Evolutionary conservation across 345 rosid genomes (phyloP).

Genomic region (Linum usitatissimum): DNA sequence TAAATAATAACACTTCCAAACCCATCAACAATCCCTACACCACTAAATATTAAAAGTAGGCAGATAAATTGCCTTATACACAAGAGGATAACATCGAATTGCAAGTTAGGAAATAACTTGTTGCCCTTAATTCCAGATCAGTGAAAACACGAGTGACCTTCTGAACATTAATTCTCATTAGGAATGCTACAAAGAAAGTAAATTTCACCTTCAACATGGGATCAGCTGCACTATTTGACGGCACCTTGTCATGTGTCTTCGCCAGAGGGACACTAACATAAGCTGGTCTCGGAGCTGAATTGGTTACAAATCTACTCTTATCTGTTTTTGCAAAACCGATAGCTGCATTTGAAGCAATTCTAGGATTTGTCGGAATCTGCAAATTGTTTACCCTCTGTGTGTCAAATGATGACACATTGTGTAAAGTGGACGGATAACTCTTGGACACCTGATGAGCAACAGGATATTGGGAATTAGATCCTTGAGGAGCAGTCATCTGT

Average conservation of each 20-base stretch:
- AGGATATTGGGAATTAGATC: slow-evolving; percentile 41
- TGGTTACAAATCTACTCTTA: slow-evolving; percentile 39
- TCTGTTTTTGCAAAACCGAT: slow-evolving; percentile 55
- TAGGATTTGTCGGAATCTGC: slow-evolving; percentile 96
- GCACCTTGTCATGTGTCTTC: slow-evolving; percentile 41
- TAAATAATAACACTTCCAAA: too few species aligned
- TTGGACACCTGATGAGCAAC: slow-evolving; percentile 41
- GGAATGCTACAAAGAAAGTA: slow-evolving; percentile 11
- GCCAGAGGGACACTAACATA: slow-evolving; percentile 67
- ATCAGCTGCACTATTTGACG: slow-evolving; percentile 43
- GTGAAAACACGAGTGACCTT: background rate
- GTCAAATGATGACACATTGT: slow-evolving; percentile 40
- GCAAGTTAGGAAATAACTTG: background rate
- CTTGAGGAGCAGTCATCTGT: slow-evolving; percentile 60
- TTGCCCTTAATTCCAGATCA: background rate
- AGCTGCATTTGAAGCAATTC: slow-evolving; percentile 86
- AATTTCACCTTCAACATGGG: slow-evolving; percentile 55
- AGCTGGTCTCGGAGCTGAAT: slow-evolving; percentile 57
- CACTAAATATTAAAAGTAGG: too few species aligned
- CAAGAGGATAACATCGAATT: too few species aligned
- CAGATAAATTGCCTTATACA: too few species aligned
- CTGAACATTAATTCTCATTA: background rate
- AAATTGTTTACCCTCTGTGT: slow-evolving; percentile 63
- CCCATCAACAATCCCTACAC: too few species aligned
- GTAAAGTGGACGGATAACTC: slow-evolving; percentile 40